A percentile compares a stretch with the other conserved stretches of the same genome.
Conservation (phyloP, 108 stramenopile species). For the Thalassiosira profunda region DNA sequence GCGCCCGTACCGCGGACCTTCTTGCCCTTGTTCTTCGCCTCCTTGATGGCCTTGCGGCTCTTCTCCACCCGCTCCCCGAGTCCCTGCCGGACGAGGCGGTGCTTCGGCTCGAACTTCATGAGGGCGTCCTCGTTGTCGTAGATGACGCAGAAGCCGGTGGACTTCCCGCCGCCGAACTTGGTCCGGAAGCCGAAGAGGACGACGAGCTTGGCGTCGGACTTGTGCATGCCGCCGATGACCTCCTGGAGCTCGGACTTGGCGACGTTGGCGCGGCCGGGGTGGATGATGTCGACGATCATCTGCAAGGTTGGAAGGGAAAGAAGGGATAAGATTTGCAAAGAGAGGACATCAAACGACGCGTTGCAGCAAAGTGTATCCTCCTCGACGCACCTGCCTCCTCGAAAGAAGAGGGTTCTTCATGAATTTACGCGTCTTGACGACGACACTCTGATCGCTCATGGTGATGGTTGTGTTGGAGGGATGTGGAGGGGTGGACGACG, state of each 20-base stretch:
- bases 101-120: slow-evolving; percentile 97
- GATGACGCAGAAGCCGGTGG: slow-evolving; percentile 98
- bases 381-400: slow-evolving; percentile 92
- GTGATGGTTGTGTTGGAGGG: slow-evolving; percentile 8
- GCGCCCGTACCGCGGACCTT: slow-evolving; percentile 99
- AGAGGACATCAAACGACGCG: not conserved
- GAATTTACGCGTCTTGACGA: slow-evolving; percentile 99
- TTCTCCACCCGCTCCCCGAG: slow-evolving; percentile 87
- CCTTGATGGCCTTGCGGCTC: slow-evolving; percentile 98
- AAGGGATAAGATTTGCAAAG: not conserved
- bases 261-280: slow-evolving; percentile 97
- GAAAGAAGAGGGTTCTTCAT: slow-evolving; percentile 97
- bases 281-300: slow-evolving; percentile 98
- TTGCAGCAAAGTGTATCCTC: not conserved
- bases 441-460: slow-evolving; percentile 82
- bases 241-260: slow-evolving; percentile 93
- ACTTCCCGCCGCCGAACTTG: slow-evolving; percentile 98
- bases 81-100: slow-evolving; percentile 93
- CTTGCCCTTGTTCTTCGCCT: slow-evolving; percentile 98
- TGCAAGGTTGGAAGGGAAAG: slow-evolving; percentile 19
- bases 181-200: slow-evolving; percentile 96
- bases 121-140: slow-evolving; percentile 97
- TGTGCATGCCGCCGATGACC: slow-evolving; percentile 95
- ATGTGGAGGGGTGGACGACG: too few species aligned
- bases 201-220: slow-evolving; percentile 89